Conservation (phyloP, 345 rosid species). For the Raphanus sativus region DNA sequence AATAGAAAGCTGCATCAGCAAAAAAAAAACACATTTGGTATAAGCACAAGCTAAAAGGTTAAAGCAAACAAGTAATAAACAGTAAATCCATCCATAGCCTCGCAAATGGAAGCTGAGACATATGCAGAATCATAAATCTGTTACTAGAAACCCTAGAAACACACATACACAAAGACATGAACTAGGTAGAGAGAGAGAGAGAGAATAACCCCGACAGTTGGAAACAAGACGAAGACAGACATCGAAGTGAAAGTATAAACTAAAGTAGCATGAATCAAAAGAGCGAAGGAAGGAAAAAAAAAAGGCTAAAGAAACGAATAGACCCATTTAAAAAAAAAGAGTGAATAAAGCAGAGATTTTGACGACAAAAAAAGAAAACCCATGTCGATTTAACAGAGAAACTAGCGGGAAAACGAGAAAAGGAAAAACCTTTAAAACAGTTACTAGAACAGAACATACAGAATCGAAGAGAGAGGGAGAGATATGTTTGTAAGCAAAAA, state of each 20-base stretch:
- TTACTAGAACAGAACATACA: not conserved
- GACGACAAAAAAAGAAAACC: slow-evolving; percentile 13
- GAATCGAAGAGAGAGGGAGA: not conserved
- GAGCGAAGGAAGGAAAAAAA: not conserved
- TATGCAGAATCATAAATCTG: not conserved
- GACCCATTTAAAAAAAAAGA: slow-evolving; percentile 28
- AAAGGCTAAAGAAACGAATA: slow-evolving; percentile 13
- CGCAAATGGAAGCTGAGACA: too few species aligned
- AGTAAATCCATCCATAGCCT: too few species aligned
- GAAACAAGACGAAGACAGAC: not conserved
- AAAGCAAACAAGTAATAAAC: not conserved
- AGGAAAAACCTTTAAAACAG: not conserved
- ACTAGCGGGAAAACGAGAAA: slow-evolving; percentile 24
- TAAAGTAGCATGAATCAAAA: slow-evolving; percentile 26
- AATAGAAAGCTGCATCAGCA: slow-evolving; percentile 29
- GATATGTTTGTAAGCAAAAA: not conserved
- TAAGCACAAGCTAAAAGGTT: not conserved
- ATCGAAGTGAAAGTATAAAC: slow-evolving; percentile 15
- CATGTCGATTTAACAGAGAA: slow-evolving; percentile 24
- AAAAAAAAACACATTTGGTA: not conserved
- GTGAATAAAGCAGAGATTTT: slow-evolving; percentile 32
- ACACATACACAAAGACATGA: not conserved
- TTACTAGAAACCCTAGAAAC: slow-evolving; percentile 6
- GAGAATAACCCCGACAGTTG: not conserved
- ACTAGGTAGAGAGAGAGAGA: not conserved